phyloP scores from a whole-genome alignment of 768 basidiomycete genomes.

The Naganishia antarctica region DNA sequence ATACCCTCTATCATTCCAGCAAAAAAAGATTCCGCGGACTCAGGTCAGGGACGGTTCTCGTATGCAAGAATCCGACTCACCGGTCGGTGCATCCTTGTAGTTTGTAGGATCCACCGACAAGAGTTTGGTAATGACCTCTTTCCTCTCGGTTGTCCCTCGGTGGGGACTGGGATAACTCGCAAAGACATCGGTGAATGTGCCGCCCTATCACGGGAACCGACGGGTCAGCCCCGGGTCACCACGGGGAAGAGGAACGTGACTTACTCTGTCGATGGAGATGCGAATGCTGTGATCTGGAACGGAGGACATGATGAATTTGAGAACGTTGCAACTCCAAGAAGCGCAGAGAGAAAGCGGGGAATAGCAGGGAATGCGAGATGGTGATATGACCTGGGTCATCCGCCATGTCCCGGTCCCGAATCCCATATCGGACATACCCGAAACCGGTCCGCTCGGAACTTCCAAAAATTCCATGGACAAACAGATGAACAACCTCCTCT shows the following conservation, averaged over 20 bases:
- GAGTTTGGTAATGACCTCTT: conserved; percentile 74
- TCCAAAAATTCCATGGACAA: neutral
- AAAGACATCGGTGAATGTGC: conserved; percentile 45
- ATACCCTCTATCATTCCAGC: conserved; percentile 87
- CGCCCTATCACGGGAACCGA: conserved; percentile 29
- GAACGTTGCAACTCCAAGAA: too few relatives aligned
- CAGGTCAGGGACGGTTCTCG: neutral
- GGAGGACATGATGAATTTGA: conserved; percentile 6
- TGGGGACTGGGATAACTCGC: conserved; percentile 6
- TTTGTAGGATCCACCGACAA: conserved; percentile 74
- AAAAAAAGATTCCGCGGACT: too few relatives aligned
- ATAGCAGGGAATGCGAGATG: too few relatives aligned
- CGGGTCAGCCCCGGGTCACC: too few relatives aligned
- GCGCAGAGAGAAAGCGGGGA: too few relatives aligned
- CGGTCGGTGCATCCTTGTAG: conserved; percentile 83
- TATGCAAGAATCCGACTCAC: neutral
- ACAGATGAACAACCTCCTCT: too few relatives aligned
- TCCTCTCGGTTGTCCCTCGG: neutral
- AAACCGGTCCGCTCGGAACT: neutral
- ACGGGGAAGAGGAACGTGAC: conserved; percentile 16
- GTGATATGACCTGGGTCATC: too few relatives aligned
- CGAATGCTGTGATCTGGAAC: conserved; percentile 38
- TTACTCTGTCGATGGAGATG: conserved; percentile 35
- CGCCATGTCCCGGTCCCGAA: too few relatives aligned
- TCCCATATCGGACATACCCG: neutral